phyloP scores from a whole-genome alignment of 805 yeast species.

The Myxozyma lipomycoides region DNA sequence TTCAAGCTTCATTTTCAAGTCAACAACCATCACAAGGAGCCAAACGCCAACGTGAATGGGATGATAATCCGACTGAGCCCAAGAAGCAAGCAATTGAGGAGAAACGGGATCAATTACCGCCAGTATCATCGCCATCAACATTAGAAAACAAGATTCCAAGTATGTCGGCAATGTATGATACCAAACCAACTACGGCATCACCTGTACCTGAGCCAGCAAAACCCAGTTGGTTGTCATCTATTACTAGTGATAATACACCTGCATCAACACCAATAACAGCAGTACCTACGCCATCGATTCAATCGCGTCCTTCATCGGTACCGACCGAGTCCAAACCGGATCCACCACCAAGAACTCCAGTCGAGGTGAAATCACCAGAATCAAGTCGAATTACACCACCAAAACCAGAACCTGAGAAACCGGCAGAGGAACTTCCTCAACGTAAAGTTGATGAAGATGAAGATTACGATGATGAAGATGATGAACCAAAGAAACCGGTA shows the following conservation, averaged over 20 bases:
- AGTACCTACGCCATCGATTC: constrained; percentile 8
- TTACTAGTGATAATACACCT: constrained; percentile 8
- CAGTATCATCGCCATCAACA: background rate
- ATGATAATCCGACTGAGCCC: constrained; percentile 13
- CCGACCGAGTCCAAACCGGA: constrained; percentile 1
- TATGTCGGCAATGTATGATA: constrained; percentile 18
- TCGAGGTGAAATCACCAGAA: constrained; percentile 6
- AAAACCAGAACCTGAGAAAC: background rate
- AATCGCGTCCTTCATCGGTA: background rate
- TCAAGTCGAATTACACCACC: constrained; percentile 6
- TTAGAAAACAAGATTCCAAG: constrained; percentile 16
- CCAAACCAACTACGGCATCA: constrained; percentile 3
- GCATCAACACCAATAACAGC: constrained; percentile 2
- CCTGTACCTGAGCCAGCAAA: constrained; percentile 7
- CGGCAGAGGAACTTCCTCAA: constrained; percentile 20
- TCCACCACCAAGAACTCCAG: constrained; percentile 2
- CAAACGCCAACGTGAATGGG: constrained; percentile 27
- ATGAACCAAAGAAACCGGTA: background rate
- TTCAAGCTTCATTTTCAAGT: background rate
- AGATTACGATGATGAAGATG: constrained; percentile 19
- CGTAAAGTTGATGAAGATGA: constrained; percentile 28
- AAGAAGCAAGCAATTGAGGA: constrained; percentile 26
- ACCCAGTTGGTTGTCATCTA: constrained; percentile 19
- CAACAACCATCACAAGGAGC: background rate
- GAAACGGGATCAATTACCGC: constrained; percentile 4